Evolutionary conservation across 2,329 filamentous ascomycete genomes (phyloP), one percentile per base, ranked within the genome.

Genomic region (Ophiobolus disseminans): DNA sequence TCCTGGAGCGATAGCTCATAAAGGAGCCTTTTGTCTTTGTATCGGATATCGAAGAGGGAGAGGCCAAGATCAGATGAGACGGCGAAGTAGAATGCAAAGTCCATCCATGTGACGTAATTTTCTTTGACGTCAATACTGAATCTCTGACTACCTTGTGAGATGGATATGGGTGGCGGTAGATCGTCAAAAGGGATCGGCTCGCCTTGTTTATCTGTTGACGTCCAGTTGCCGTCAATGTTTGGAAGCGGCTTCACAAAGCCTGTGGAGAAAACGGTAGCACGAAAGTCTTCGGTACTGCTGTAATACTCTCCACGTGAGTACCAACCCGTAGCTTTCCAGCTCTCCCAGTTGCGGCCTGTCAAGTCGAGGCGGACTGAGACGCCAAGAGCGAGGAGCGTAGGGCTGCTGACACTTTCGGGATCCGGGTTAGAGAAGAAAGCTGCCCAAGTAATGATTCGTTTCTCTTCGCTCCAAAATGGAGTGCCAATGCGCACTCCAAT

Each of bases 1-100:
- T 85, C 81, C 63, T 84, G 79, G 3, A 85, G 70, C 1, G 77
- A 76, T 1, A 85, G 70, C 55, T 85, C 81, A 48, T 84, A 85
- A 4, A 85, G 65, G 9, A 85, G 70, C 2, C 80, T 70, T 50
- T 83, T 75, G 9, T 79, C 81, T 55, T 82, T 80, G 72, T 78
- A 82, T 16, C 73, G 72, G 38, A 85, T 79, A 50, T 85, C 78
- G 55, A 80, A 79, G 2, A 85, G 68, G 10, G 74, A 65, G 38
- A 84, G 70, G 0, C 81, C 82, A 0, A 75, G 73, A 41, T 80
- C 79, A 13, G 75, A 67, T 1, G 70, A 75, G 45, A 81, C 81
- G 3, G 71, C 73, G n/a, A 82, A 69, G 53, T 79, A 84, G 57
- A 84, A 82, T 37, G 65, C n/a, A n/a, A 76, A 82, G 45, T 76